Conservation (phyloP, 129 eudicot species). For the Flaveria robusta region DNA sequence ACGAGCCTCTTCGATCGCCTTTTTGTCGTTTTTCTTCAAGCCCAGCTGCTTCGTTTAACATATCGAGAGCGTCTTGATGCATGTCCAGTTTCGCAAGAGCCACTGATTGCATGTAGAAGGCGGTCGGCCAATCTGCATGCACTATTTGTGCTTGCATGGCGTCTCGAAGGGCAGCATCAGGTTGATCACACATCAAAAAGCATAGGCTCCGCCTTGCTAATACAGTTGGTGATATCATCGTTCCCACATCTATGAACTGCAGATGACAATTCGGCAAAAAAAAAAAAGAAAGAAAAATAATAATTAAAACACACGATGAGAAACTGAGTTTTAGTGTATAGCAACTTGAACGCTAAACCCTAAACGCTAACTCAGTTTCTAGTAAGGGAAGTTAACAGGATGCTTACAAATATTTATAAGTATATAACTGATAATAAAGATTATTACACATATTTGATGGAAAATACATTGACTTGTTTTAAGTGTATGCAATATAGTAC, state of each 20-base stretch:
- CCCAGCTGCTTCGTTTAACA: constrained; percentile 74
- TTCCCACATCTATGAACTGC: constrained; percentile 77
- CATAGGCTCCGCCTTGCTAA: constrained; percentile 73
- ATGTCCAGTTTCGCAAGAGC: constrained; percentile 78
- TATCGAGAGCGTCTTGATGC: constrained; percentile 82
- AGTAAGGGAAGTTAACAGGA: neutral
- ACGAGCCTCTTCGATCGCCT: constrained; percentile 43
- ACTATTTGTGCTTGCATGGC: constrained; percentile 93
- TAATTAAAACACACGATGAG: neutral
- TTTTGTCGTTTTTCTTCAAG: constrained; percentile 76
- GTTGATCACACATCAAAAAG: constrained; percentile 71
- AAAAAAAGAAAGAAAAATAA: neutral
- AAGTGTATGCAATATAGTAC: neutral
- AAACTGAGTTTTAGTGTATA: neutral
- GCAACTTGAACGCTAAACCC: neutral
- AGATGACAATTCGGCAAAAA: constrained; percentile 2
- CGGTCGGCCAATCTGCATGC: constrained; percentile 81
- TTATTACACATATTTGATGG: neutral
- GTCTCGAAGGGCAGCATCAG: constrained; percentile 85
- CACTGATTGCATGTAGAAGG: constrained; percentile 85
- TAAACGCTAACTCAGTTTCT: neutral
- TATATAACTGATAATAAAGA: neutral
- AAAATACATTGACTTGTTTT: neutral
- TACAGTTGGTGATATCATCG: constrained; percentile 84
- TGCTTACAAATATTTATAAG: neutral